Percentiles rank a stretch among this genome's conserved stretches.
phyloP scores from a whole-genome alignment of 805 yeast genomes.

The Metschnikowia peoriensis region DNA sequence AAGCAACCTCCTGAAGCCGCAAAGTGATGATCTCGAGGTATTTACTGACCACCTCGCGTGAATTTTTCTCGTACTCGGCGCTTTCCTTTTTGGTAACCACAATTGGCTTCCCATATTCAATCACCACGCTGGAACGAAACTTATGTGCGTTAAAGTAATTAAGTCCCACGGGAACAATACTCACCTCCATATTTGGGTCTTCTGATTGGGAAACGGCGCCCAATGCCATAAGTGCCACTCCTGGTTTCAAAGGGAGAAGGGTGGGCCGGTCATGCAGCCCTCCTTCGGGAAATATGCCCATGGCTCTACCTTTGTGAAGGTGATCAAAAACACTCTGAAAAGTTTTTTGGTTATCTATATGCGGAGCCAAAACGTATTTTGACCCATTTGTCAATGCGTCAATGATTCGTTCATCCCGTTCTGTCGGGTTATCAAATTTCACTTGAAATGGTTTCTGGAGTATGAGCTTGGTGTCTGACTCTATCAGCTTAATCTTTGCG shows the following conservation, averaged over 20 bases:
- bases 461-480: constrained; percentile 29
- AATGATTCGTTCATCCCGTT: constrained; percentile 16
- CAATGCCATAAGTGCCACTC: constrained; percentile 45
- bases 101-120: constrained; percentile 44
- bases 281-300: constrained; percentile 46
- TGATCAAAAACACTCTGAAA: constrained; percentile 39
- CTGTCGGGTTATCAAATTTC: constrained; percentile 12
- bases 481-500: constrained; percentile 29
- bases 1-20: constrained; percentile 38
- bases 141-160: constrained; percentile 43
- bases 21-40: constrained; percentile 31
- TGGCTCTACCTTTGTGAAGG: constrained; percentile 30
- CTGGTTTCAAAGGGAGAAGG: constrained; percentile 43
- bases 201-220: constrained; percentile 36
- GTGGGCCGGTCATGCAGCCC: constrained; percentile 45
- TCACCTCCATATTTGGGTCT: constrained; percentile 22
- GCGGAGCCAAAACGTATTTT: constrained; percentile 35
- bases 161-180: constrained; percentile 40
- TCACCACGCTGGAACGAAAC: constrained; percentile 41
- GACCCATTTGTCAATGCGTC: constrained; percentile 27
- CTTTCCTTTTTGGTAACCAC: constrained; percentile 30
- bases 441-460: constrained; percentile 27
- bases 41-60: constrained; percentile 26
- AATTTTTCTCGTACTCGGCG: constrained; percentile 24
- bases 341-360: constrained; percentile 36